Conservation (phyloP, 306 rosid species). For the Glycine soja region DNA sequence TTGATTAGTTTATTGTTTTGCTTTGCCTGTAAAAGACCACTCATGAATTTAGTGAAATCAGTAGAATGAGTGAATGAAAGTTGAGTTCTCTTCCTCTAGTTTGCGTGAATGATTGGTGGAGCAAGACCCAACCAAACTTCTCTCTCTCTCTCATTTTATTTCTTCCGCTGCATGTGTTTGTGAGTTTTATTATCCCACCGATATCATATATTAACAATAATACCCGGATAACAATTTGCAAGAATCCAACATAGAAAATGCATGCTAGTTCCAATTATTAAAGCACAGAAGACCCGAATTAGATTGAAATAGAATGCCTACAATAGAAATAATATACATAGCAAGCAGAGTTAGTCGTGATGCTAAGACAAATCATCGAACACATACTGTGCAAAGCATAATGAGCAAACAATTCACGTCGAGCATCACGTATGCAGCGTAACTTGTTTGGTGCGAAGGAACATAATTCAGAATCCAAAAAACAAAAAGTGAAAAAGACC, state of each 20-base stretch:
- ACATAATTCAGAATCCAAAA: not conserved
- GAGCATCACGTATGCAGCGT: not conserved
- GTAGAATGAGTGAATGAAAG: too few relatives aligned
- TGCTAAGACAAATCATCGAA: slow-evolving; percentile 33
- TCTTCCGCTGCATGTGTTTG: too few relatives aligned
- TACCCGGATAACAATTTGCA: not conserved
- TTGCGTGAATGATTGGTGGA: too few relatives aligned
- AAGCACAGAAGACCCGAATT: not conserved
- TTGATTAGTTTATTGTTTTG: too few relatives aligned
- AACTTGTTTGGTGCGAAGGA: slow-evolving; percentile 1
- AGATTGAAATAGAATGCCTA: not conserved
- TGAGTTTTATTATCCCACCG: too few relatives aligned
- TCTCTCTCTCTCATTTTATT: too few relatives aligned
- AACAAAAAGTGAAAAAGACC: not conserved
- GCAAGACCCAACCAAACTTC: too few relatives aligned
- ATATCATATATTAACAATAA: not conserved
- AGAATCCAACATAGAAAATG: not conserved
- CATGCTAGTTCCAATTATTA: not conserved
- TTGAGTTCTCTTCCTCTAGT: too few relatives aligned
- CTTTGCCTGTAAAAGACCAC: too few relatives aligned
- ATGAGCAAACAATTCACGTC: not conserved
- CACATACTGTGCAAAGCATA: slow-evolving; percentile 26
- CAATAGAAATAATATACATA: not conserved
- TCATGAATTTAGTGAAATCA: too few relatives aligned
- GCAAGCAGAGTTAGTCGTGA: not conserved